Conservation (phyloP, 2,329 filamentous ascomycete genomes). For the Ophiostoma triangulosporum region DNA sequence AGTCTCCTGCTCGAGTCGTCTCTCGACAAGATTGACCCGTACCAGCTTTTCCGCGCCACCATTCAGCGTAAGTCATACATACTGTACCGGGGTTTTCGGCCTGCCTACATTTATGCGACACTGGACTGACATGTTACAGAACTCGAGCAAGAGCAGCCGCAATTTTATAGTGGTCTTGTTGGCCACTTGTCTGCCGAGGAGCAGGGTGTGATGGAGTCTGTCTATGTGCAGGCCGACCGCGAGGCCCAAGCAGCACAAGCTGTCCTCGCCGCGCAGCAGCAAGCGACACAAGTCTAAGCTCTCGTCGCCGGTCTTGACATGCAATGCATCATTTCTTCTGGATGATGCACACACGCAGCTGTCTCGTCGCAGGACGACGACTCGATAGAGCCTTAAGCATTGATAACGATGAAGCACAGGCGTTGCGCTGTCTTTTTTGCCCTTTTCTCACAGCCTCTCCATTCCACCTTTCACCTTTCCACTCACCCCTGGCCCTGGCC, state of each 20-base stretch:
- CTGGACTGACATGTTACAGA: slow-evolving; percentile 36
- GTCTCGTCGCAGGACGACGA: too few relatives aligned
- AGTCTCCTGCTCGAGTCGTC: slow-evolving; percentile 84
- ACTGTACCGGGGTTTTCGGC: not conserved
- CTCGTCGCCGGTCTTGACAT: not conserved
- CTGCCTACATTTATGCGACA: too few relatives aligned
- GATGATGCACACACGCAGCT: too few relatives aligned
- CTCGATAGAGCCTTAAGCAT: too few relatives aligned
- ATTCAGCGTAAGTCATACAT: slow-evolving; percentile 56
- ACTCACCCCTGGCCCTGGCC: too few relatives aligned
- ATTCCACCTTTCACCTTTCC: too few relatives aligned
- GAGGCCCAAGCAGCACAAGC: slow-evolving; percentile 6
- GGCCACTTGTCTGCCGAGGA: slow-evolving; percentile 69
- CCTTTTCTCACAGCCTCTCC: too few relatives aligned
- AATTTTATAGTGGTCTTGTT: slow-evolving; percentile 71
- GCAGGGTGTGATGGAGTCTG: slow-evolving; percentile 64
- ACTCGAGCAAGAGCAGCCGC: slow-evolving; percentile 81
- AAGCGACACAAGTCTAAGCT: not conserved
- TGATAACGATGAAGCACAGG: too few relatives aligned
- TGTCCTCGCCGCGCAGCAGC: not conserved
- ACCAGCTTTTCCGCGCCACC: slow-evolving; percentile 72
- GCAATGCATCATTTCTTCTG: too few relatives aligned
- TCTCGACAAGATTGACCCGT: slow-evolving; percentile 89
- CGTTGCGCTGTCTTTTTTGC: too few relatives aligned
- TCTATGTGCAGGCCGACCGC: slow-evolving; percentile 54